Evolutionary conservation across 345 rosid species (phyloP).

Genomic region (Citrus trifoliata): DNA sequence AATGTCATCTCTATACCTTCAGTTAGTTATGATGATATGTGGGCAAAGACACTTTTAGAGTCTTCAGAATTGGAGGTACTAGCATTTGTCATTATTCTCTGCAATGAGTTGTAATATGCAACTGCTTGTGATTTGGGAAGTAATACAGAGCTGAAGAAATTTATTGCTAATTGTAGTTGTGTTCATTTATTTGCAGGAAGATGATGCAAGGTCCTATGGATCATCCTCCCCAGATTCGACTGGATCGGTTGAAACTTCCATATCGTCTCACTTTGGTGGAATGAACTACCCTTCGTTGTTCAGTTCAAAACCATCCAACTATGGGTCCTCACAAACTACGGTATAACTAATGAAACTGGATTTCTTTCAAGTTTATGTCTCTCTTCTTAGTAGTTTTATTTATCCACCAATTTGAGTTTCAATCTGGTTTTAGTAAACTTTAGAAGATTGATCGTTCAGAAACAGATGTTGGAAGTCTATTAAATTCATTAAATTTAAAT

Average conservation of each 20-base stretch:
- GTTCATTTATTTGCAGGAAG: constrained; percentile 57
- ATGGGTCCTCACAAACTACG: constrained; percentile 52
- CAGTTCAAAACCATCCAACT: constrained; percentile 75
- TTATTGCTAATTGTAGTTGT: background rate
- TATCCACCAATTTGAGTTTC: background rate
- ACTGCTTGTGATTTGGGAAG: background rate
- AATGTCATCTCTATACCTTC: constrained; percentile 81
- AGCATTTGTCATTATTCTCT: background rate
- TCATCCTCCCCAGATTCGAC: constrained; percentile 92
- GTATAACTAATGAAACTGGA: constrained; percentile 34
- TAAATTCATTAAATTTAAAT: too few relatives aligned
- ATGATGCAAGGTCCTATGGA: constrained; percentile 91
- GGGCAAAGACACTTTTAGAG: constrained; percentile 97
- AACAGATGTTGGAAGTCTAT: background rate
- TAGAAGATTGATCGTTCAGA: background rate
- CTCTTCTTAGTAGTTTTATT: background rate
- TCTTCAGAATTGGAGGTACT: constrained; percentile 77
- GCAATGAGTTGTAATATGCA: background rate
- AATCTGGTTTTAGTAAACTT: background rate
- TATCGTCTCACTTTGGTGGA: constrained; percentile 99
- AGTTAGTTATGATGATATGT: constrained; percentile 98
- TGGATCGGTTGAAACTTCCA: constrained; percentile 95
- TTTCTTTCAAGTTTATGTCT: background rate
- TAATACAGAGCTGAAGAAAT: background rate
- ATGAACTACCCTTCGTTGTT: constrained; percentile 94